phyloP scores from a whole-genome alignment of 257 asterid species.

The Leonotis leonurus region DNA sequence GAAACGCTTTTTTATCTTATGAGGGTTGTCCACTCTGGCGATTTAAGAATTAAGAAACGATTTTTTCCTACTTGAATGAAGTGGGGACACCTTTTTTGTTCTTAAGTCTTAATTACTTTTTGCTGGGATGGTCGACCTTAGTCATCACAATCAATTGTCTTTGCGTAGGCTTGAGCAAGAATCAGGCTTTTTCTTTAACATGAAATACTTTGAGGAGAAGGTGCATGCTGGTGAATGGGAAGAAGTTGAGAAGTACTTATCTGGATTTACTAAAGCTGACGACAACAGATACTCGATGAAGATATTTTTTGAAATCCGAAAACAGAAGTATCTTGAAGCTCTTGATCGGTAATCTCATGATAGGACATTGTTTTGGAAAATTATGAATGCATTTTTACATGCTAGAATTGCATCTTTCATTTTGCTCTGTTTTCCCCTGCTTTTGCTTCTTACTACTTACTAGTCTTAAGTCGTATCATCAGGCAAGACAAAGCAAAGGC shows the following conservation, averaged over 20 bases:
- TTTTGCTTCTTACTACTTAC: not conserved
- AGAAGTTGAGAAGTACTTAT: constrained; percentile 91
- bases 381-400: too few species aligned
- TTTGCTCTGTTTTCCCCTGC: not conserved
- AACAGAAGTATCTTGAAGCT: constrained; percentile 97
- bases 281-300: constrained; percentile 96
- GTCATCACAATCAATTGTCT: not conserved
- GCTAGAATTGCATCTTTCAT: too few species aligned
- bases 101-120: not conserved
- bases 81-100: too few species aligned
- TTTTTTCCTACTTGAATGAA: too few species aligned
- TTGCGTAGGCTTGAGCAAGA: constrained; percentile 92
- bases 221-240: constrained; percentile 98
- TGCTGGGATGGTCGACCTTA: not conserved
- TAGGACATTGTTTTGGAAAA: too few species aligned
- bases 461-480: constrained; percentile 9
- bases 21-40: too few species aligned
- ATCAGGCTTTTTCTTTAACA: constrained; percentile 88
- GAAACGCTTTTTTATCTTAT: not conserved
- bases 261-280: constrained; percentile 93
- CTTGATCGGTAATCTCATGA: constrained; percentile 67
- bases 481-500: constrained; percentile 97
- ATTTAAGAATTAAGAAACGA: too few species aligned
- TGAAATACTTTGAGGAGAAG: constrained; percentile 96
- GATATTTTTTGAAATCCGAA: constrained; percentile 90